Evolutionary conservation across 305 asterid species (phyloP).

Genomic region (Salvia sclarea): DNA sequence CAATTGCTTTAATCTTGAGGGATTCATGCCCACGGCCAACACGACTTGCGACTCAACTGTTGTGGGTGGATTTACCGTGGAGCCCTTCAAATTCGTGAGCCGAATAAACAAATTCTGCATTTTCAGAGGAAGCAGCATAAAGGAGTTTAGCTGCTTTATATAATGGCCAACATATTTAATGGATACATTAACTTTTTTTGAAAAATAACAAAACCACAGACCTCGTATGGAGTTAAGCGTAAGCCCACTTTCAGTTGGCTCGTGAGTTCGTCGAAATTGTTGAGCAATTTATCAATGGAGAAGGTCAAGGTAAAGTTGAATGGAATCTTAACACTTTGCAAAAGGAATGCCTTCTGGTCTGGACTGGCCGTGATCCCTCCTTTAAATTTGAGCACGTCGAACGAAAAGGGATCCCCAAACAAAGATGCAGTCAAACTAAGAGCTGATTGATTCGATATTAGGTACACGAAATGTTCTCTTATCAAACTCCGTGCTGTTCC

Average conservation of each 20-base stretch:
- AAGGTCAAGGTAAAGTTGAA: conserved; percentile 93
- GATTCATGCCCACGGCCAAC: conserved; percentile 68
- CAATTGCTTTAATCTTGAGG: conserved; percentile 79
- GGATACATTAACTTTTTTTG: neutral
- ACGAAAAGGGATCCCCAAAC: conserved; percentile 77
- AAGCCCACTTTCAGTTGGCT: conserved; percentile 76
- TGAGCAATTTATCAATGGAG: conserved; percentile 66
- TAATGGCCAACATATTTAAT: no score
- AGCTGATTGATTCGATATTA: conserved; percentile 43
- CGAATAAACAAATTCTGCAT: conserved; percentile 80
- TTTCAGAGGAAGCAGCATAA: conserved; percentile 12
- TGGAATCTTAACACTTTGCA: conserved; percentile 68
- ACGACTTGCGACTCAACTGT: conserved; percentile 70
- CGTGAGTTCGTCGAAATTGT: conserved; percentile 63
- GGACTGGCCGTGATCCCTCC: conserved; percentile 93
- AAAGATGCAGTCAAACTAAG: conserved; percentile 61
- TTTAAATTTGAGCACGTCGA: conserved; percentile 73
- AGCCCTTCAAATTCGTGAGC: conserved; percentile 76
- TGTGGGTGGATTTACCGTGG: conserved; percentile 69
- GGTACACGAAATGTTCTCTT: conserved; percentile 41
- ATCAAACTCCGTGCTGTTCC: conserved; percentile 57
- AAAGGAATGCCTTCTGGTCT: conserved; percentile 71
- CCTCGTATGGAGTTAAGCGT: conserved; percentile 80
- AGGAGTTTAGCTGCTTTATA: conserved; percentile 28
- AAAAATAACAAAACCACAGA: conserved; percentile 28